phyloP scores from a whole-genome alignment of 345 rosid species.

The Arabidopsis arenosa region DNA sequence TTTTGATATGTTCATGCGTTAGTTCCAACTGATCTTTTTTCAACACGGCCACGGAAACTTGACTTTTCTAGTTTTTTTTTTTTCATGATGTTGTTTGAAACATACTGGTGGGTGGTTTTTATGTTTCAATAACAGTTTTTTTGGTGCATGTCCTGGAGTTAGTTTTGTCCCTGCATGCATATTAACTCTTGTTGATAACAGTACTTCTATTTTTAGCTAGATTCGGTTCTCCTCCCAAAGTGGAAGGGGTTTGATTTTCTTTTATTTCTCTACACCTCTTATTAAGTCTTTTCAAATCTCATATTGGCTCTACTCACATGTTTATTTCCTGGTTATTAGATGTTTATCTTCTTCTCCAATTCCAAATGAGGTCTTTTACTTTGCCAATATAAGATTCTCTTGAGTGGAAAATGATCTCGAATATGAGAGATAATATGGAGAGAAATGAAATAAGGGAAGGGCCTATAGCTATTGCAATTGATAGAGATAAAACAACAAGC shows the following conservation, averaged over 20 bases:
- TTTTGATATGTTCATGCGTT: background rate
- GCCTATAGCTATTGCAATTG: constrained; percentile 52
- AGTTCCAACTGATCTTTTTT: constrained; percentile 24
- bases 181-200: constrained; percentile 24
- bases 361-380: background rate
- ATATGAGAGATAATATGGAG: constrained; percentile 40
- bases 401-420: constrained; percentile 32
- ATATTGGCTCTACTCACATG: constrained; percentile 18
- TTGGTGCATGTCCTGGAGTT: constrained; percentile 26
- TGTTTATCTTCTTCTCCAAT: background rate
- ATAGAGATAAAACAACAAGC: constrained; percentile 54
- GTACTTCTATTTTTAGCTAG: constrained; percentile 37
- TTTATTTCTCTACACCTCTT: constrained; percentile 4
- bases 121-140: constrained; percentile 22
- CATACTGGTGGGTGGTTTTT: constrained; percentile 14
- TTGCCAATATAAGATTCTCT: constrained; percentile 1
- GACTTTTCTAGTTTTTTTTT: constrained; percentile 6
- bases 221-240: constrained; percentile 23
- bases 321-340: background rate
- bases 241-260: constrained; percentile 15
- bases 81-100: constrained; percentile 30
- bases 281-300: constrained; percentile 31
- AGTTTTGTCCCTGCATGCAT: constrained; percentile 31
- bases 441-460: constrained; percentile 41
- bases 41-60: background rate